phyloP scores from a whole-genome alignment of 805 yeast species.

The Ogataea thermomethanolica region DNA sequence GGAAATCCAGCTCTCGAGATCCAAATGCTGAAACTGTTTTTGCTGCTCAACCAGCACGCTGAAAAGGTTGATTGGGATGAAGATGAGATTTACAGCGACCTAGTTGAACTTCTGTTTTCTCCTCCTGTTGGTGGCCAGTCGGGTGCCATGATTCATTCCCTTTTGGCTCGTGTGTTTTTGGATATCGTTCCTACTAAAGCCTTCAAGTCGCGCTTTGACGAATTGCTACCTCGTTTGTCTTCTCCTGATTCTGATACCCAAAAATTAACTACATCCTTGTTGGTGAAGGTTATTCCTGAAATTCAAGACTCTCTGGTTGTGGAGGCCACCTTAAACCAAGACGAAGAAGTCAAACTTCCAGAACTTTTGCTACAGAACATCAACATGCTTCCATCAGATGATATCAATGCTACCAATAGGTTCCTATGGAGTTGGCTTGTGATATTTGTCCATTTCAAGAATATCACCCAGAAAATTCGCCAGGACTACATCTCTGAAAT shows the following conservation, averaged over 20 bases:
- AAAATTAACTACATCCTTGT: conserved; percentile 40
- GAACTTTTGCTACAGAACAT: conserved; percentile 36
- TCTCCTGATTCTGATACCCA: conserved; percentile 36
- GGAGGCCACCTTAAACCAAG: conserved; percentile 53
- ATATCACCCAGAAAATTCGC: conserved; percentile 62
- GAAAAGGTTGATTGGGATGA: conserved; percentile 37
- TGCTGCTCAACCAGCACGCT: conserved; percentile 28
- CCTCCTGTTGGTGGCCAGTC: conserved; percentile 30
- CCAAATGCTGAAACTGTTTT: conserved; percentile 43
- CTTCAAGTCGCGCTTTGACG: conserved; percentile 33
- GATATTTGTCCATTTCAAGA: conserved; percentile 56
- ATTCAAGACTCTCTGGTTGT: conserved; percentile 59
- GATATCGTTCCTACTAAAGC: conserved; percentile 29
- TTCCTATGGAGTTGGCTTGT: conserved; percentile 71
- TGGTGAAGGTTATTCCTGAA: conserved; percentile 39
- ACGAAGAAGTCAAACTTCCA: conserved; percentile 40
- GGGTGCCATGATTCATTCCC: conserved; percentile 33
- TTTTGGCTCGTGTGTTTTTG: conserved; percentile 24
- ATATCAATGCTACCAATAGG: conserved; percentile 34
- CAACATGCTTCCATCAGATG: conserved; percentile 37
- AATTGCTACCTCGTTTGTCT: conserved; percentile 34
- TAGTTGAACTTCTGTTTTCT: conserved; percentile 40
- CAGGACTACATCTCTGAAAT: conserved; percentile 57
- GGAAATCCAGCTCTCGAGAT: conserved; percentile 41
- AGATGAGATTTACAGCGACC: conserved; percentile 38